A percentile compares a stretch with the other conserved stretches of the same genome.
Conservation (phyloP, 345 rosid species). For the Cardiospermum halicacabum region DNA sequence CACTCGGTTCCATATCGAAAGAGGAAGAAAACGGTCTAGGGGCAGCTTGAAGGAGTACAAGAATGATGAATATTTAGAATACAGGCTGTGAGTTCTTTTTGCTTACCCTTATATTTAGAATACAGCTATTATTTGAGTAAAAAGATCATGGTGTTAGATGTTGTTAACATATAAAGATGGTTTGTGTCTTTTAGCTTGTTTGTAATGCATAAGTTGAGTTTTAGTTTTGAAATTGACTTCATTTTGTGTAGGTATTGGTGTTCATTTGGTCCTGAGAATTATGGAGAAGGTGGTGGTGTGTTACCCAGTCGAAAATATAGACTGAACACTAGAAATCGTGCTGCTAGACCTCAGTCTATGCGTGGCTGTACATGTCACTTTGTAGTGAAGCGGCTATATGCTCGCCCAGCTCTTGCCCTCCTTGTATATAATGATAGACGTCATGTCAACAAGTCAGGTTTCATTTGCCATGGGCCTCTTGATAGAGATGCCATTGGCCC, state of each 20-base stretch:
- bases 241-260: constrained; percentile 73
- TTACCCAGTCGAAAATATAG: constrained; percentile 86
- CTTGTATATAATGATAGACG: constrained; percentile 73
- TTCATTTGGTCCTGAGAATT: constrained; percentile 97
- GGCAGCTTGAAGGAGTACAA: constrained; percentile 75
- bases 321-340: constrained; percentile 75
- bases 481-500: constrained; percentile 96
- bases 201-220: not conserved
- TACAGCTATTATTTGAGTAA: too few species aligned
- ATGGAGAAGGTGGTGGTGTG: constrained; percentile 86
- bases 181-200: not conserved
- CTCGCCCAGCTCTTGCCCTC: constrained; percentile 73
- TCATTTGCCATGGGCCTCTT: constrained; percentile 89
- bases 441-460: constrained; percentile 82
- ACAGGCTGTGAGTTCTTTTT: constrained; percentile 51
- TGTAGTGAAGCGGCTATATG: constrained; percentile 74
- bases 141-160: not conserved
- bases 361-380: constrained; percentile 92
- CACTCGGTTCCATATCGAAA: constrained; percentile 82
- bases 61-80: constrained; percentile 75
- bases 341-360: constrained; percentile 98
- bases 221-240: not conserved
- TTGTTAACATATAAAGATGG: not conserved
- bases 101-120: not conserved
- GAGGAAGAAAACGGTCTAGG: constrained; percentile 63